Conservation (phyloP, 169 alveolate species). For the Eimeria sp. region DNA sequence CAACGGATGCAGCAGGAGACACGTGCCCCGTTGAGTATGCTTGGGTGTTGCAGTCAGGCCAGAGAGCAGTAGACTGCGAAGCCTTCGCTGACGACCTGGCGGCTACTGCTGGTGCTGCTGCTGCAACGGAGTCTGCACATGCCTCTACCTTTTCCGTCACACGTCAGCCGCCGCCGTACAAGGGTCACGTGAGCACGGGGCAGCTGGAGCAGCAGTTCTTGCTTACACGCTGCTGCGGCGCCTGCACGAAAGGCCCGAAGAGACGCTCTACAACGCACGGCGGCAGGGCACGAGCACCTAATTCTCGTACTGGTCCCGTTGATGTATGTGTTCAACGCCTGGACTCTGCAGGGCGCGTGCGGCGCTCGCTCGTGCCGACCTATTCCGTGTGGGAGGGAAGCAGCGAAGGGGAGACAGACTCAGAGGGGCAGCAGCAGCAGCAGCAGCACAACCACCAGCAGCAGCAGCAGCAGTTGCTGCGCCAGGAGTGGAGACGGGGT, state of each 20-base stretch:
- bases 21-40: conserved; percentile 12
- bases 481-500: conserved; percentile 56
- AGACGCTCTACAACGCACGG: background rate
- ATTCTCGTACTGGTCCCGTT: background rate
- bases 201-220: conserved; percentile 35
- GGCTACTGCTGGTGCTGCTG: conserved; percentile 25
- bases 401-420: conserved; percentile 47
- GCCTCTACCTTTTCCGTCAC: background rate
- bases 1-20: conserved; percentile 26
- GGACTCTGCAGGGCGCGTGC: background rate
- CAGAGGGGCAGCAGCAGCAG: conserved; percentile 32
- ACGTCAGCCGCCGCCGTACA: background rate
- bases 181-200: conserved; percentile 17
- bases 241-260: background rate
- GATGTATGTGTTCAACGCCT: background rate
- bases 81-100: background rate
- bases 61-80: conserved; percentile 13
- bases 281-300: background rate
- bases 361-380: background rate
- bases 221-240: conserved; percentile 41
- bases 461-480: conserved; percentile 14
- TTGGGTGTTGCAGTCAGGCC: conserved; percentile 15
- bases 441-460: conserved; percentile 30
- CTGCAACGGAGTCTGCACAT: background rate
- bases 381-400: conserved; percentile 47